Conservation (phyloP, 225 moss, liverwort and hornwort genomes). For the Ulota crispa region DNA sequence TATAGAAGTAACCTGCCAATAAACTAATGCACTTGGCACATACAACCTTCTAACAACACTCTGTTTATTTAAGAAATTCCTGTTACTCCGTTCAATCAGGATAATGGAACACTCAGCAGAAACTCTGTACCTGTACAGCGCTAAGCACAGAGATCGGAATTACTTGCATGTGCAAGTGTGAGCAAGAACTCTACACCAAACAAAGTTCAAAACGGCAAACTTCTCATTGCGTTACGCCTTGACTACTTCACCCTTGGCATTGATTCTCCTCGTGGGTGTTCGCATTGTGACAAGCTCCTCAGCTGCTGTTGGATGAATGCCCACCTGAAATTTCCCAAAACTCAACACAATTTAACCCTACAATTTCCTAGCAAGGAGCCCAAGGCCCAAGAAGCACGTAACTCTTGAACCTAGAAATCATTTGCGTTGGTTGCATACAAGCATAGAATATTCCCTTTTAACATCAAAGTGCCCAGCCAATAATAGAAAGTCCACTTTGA, state of each 20-base stretch:
- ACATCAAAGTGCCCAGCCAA: background rate
- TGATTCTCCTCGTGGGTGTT: conserved; percentile 53
- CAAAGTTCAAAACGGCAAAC: background rate
- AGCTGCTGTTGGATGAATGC: conserved; percentile 93
- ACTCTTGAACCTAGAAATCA: background rate
- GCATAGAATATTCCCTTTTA: background rate
- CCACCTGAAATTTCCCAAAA: conserved; percentile 53
- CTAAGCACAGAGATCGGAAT: conserved; percentile 8
- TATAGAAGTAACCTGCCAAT: background rate
- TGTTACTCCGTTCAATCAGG: background rate
- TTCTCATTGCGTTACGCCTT: conserved; percentile 27
- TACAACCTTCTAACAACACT: background rate
- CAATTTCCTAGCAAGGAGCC: background rate
- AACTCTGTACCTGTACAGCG: conserved; percentile 1
- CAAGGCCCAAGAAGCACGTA: background rate
- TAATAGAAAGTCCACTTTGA: background rate
- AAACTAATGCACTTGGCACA: background rate
- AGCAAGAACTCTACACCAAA: background rate
- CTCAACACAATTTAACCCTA: background rate
- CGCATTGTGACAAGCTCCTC: conserved; percentile 98
- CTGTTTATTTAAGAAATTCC: background rate
- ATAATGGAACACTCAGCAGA: background rate
- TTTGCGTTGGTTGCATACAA: background rate
- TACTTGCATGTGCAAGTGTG: background rate
- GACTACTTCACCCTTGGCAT: conserved; percentile 37